Evolutionary conservation across 495 filamentous ascomycete species (phyloP), one percentile per base, ranked within the genome.

Genomic region (Penicillium waksmanii): DNA sequence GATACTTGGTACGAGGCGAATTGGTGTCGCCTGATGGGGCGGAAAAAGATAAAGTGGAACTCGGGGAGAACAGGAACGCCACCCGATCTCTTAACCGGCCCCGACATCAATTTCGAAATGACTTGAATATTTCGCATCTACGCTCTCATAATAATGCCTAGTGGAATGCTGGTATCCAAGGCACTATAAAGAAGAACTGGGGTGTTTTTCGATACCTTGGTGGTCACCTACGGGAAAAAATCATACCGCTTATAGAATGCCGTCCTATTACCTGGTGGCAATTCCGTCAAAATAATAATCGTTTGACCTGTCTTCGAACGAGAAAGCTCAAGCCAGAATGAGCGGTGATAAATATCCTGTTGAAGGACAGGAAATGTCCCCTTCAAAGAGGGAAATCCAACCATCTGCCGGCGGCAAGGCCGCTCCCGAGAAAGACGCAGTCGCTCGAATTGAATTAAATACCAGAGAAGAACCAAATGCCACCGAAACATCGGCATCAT

Each of bases 1-100:
- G 5, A 31, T 31, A 31, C 27, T 31, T 31, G 5, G 27, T 9
- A 31, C 11, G 36, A 13, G 4, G 12, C 15, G 11, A 17, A n/a
- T n/a, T 21, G 15, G n/a, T 43, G n/a, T 43, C 5, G 40, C 19
- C 42, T 9, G n/a, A 18, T 8, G 9, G 11, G 9, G 19, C 46
- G 46, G 43, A 46, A 46, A 21, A 46, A 46, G n/a, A 46, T n/a
- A 46, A 46, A 46, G 50, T 44, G 17, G 36, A 25, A 17, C 17
- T 56, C 53, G 50, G 50, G 50, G 17, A 35, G 34, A 52, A 52
- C 50, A 52, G 50, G 50, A 52, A 52, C 27, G 34, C 27, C 50
- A 48, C 46, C 46, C 46, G 46, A 48, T 48, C 15, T 23, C 46
- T n/a, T 27, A 48, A 23, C 46, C 46, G 46, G 46, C 46, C 46